Base-by-base conservation (phyloP, 2,329 filamentous ascomycete genomes). In the Aureobasidium pullulans region DNA sequence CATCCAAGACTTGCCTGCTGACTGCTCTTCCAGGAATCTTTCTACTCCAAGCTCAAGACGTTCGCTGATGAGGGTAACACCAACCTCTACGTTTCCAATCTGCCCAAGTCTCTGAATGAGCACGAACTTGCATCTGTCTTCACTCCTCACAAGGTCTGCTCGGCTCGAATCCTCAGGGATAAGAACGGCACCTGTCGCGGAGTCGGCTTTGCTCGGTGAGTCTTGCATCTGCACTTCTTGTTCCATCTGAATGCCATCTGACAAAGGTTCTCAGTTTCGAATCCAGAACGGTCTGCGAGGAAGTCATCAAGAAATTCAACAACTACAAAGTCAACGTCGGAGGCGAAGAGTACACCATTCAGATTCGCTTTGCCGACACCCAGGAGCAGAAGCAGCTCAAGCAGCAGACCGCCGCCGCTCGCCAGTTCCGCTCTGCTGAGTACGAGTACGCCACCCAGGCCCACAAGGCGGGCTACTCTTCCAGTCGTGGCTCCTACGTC, bases 41-140 rank as follows among this genome's bases (percentile, higher is more conserved):
- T 97, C 77, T 99, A 99, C 75, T 92, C 92, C 66, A 91, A 95
- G 67, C 88, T 99, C 68, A 97, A 99, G 81, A 93, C 94, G 47
- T 89, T 97, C 69, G 88, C 92, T 59, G 93, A 99, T 69, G 89
- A 88, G 56, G 70, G 75, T 43, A 97, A 95, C 48, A 97, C 94
- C 64, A 99, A 99, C 72, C 83, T 99, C 64, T 99, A 99, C 75
- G 92, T 97, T 63, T 99, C 95, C 31, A 99, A 97, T 75, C 83
- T 99, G 46, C 94, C 94, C 37, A 92, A 93, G 75, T 84, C 86
- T 63, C 85, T 96, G 81, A 96, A 89, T 56, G 95, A 99, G 78
- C 86, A 90, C 67, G 88, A 90, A 73, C 82, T 90, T 66, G 87
- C 85, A 69, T 85, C 83, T 64, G 91, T 90, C 71, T 96, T 89